Conservation (phyloP, 805 yeast species). For the Metschnikowia aberdeeniae region DNA sequence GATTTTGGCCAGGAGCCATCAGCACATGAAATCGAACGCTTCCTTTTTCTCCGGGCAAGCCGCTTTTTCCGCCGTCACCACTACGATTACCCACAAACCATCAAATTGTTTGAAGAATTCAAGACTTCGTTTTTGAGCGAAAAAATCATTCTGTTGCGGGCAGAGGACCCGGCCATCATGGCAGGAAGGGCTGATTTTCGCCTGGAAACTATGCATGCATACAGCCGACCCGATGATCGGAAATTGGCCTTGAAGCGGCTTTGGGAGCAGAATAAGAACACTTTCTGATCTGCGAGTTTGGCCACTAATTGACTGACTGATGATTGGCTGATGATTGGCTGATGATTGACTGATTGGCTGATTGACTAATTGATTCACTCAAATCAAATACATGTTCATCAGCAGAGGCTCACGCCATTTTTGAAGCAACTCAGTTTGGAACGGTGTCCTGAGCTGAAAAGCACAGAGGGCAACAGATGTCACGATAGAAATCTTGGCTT, state of each 20-base stretch:
- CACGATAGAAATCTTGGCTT: too few species aligned
- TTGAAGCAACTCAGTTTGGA: too few species aligned
- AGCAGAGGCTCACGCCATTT: too few species aligned
- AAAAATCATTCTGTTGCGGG: constrained; percentile 29
- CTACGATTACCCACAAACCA: constrained; percentile 41
- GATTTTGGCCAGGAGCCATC: background rate
- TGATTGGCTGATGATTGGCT: too few species aligned
- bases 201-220: background rate
- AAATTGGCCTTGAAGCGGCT: background rate
- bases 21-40: constrained; percentile 34
- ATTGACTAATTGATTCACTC: too few species aligned
- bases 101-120: constrained; percentile 41
- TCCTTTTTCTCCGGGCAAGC: constrained; percentile 40
- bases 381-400: too few species aligned
- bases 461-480: too few species aligned
- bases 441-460: too few species aligned
- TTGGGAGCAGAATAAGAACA: constrained; percentile 1
- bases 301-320: too few species aligned
- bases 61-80: constrained; percentile 38
- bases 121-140: constrained; percentile 40
- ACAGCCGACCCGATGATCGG: background rate
- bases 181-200: background rate
- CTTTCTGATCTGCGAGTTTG: too few species aligned
- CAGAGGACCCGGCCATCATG: background rate
- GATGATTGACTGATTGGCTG: too few species aligned